Evolutionary conservation across 371 early-diverging fungal species (phyloP), one percentile per base, ranked within the genome.

Genomic region (Mortierella sp.): DNA sequence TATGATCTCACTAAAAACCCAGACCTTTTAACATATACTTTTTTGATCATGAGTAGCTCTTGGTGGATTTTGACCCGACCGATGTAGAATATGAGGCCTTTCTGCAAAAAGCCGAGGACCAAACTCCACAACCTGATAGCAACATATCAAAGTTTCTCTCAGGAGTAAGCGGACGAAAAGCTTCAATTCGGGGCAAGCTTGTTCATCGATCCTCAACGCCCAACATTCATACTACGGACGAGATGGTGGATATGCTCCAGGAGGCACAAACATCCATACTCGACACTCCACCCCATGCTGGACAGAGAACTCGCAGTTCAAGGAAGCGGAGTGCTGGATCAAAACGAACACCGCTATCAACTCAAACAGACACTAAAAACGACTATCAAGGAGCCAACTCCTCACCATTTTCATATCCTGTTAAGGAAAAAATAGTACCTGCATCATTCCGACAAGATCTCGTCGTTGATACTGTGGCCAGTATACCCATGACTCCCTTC

Each of bases 201-300:
- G 68, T 53, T 9, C 79, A 72, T 53, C 65, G 73, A n/a, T 77
- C 79, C 6, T 72, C 79, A 43, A 77, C 79, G 56, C 79, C 79
- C 51, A 72, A 69, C 23, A 77, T 77, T 58, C 66, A 77, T 11
- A 28, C 79, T 0, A 77, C 79, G 21, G 79, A 77, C n/a, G 79
- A 77, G 25, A 77, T 77, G 73, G 73, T 72, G 6, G 63, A 61
- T 26, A 63, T 77, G 64, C 51, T 77, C 3, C 79, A 77, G 67
- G 79, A 77, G 0, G 79, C 79, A 18, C 79, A 77, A 29, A 16
- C 72, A 48, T 72, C 79, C 0, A 37, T 46, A 29, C 57, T 77
- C 7, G 70, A 60, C 14, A 19, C 61, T 15, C 56, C 64, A 28
- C 52, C 29, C 4, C 47, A 64, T 1, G n/a, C 26, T 1, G 37